Percentiles rank a stretch among this genome's conserved stretches.
Evolutionary conservation across 257 asterid species (phyloP).

Genomic region (Forsythia viridissima): DNA sequence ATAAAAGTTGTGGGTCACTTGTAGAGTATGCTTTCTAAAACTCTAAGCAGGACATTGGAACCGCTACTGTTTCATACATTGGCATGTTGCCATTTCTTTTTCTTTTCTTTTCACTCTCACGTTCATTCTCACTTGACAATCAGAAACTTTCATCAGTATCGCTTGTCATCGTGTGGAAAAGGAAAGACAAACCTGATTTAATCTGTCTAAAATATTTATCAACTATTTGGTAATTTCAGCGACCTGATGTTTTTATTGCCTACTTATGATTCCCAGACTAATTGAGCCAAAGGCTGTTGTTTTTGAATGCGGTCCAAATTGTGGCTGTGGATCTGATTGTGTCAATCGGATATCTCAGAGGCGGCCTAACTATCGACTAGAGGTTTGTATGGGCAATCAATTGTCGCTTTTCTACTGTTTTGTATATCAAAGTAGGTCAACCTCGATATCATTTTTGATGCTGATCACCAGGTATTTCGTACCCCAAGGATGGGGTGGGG

Average conservation of each 20-base stretch:
- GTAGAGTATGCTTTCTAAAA: neutral
- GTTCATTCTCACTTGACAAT: neutral
- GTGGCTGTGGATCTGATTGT: constrained; percentile 76
- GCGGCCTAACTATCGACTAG: constrained; percentile 55
- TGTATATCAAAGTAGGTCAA: neutral
- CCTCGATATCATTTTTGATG: neutral
- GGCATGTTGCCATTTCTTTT: neutral
- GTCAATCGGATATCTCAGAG: constrained; percentile 65
- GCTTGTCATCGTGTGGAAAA: neutral
- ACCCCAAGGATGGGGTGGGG: constrained; percentile 94
- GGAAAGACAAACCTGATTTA: neutral
- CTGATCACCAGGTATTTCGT: constrained; percentile 63
- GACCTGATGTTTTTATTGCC: neutral
- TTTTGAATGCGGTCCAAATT: constrained; percentile 78
- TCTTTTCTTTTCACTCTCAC: neutral
- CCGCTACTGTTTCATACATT: neutral
- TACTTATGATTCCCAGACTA: constrained; percentile 38
- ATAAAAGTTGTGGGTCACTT: too few relatives aligned
- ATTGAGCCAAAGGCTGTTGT: constrained; percentile 83
- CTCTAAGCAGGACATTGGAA: neutral
- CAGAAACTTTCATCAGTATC: neutral
- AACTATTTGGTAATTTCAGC: neutral
- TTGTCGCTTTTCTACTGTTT: neutral
- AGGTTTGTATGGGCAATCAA: constrained; percentile 43
- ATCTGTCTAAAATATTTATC: neutral